A percentile compares a stretch with the other conserved stretches of the same genome.
Evolutionary conservation across 2,329 filamentous ascomycete genomes (phyloP).

Genomic region (Ascochyta viciae-villosae): DNA sequence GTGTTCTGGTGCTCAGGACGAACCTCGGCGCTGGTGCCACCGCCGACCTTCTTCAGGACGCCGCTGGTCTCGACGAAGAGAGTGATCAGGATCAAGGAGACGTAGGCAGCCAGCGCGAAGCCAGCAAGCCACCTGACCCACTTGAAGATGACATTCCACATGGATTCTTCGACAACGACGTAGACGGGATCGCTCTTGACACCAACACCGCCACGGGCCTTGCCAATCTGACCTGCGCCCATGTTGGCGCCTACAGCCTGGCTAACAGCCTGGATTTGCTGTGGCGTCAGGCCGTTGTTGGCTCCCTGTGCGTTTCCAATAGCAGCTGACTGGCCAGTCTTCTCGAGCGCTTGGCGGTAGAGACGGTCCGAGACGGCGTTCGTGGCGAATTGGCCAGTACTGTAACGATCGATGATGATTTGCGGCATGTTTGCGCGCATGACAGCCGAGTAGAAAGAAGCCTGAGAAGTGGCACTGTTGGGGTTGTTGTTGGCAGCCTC

Average conservation of each 20-base stretch:
- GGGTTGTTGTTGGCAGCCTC: constrained; percentile 93
- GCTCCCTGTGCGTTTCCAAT: constrained; percentile 27
- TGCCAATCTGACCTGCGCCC: constrained; percentile 70
- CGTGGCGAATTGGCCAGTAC: constrained; percentile 82
- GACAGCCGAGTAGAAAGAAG: constrained; percentile 91
- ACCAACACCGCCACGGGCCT: constrained; percentile 66
- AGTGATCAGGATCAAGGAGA: constrained; percentile 79
- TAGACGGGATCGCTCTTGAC: constrained; percentile 87
- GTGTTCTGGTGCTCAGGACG: constrained; percentile 92
- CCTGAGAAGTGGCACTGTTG: constrained; percentile 83
- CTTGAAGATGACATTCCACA: constrained; percentile 80
- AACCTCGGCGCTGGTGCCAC: constrained; percentile 77
- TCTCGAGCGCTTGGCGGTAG: constrained; percentile 77
- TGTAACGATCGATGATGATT: constrained; percentile 89
- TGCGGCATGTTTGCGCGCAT: constrained; percentile 92
- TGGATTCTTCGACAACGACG: constrained; percentile 92
- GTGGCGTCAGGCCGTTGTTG: constrained; percentile 55
- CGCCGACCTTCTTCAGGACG: constrained; percentile 78
- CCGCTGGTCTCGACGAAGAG: constrained; percentile 84
- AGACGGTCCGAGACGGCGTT: constrained; percentile 79
- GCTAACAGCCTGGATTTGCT: constrained; percentile 78
- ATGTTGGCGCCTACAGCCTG: constrained; percentile 80
- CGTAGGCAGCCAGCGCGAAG: constrained; percentile 80
- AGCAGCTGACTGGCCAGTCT: constrained; percentile 59
- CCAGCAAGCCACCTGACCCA: constrained; percentile 87